Conservation (phyloP, 495 filamentous ascomycete genomes). For the Talaromyces stipitatus region DNA sequence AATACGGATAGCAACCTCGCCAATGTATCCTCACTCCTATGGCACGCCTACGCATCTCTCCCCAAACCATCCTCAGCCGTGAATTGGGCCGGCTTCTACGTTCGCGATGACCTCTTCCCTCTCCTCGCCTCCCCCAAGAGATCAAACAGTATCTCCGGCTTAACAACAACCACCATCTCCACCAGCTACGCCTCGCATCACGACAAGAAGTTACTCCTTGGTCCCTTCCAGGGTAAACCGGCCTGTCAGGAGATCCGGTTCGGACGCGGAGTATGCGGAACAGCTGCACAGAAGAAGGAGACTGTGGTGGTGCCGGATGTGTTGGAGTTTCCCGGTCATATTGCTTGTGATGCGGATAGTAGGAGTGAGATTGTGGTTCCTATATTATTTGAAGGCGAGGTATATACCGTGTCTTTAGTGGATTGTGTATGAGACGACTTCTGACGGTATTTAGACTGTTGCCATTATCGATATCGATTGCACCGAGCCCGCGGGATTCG, state of each 20-base stretch:
- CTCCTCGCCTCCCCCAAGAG: conserved; percentile 20
- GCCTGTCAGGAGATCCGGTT: conserved; percentile 82
- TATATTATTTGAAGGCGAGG: conserved; percentile 52
- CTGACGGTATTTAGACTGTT: conserved; percentile 47
- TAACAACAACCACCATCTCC: conserved; percentile 13
- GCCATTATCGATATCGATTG: conserved; percentile 90
- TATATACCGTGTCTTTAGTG: conserved; percentile 20
- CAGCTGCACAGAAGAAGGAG: conserved; percentile 54
- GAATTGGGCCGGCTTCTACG: conserved; percentile 94
- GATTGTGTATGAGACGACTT: not conserved
- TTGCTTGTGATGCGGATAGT: conserved; percentile 78
- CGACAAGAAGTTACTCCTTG: conserved; percentile 56
- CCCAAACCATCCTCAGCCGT: conserved; percentile 62
- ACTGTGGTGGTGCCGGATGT: conserved; percentile 75
- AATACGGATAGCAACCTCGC: conserved; percentile 61
- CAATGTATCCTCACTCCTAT: conserved; percentile 77
- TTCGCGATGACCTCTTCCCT: conserved; percentile 53
- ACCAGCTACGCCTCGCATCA: conserved; percentile 14
- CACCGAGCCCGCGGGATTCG: conserved; percentile 60
- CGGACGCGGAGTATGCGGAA: conserved; percentile 75
- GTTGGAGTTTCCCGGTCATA: conserved; percentile 73
- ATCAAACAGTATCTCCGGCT: conserved; percentile 17
- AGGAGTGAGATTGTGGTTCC: conserved; percentile 91
- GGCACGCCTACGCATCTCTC: conserved; percentile 76
- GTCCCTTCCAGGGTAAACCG: conserved; percentile 82